Conservation (phyloP, 371 early-diverging fungal species). For the Circinella minor region DNA sequence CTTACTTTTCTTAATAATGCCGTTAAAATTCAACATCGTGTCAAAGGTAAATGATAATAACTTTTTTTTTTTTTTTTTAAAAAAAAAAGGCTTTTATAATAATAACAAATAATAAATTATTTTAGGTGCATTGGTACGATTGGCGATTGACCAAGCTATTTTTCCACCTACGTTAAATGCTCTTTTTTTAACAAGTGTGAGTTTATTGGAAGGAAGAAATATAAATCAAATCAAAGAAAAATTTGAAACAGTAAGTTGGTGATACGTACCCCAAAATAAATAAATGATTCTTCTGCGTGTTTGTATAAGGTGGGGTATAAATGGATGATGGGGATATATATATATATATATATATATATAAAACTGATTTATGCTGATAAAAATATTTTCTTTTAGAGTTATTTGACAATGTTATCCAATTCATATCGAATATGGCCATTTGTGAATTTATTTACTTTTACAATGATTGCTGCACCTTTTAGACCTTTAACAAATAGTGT, state of each 20-base stretch:
- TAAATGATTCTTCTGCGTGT: not conserved
- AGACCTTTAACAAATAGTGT: conserved; percentile 73
- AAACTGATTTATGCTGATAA: not conserved
- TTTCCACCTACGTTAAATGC: conserved; percentile 75
- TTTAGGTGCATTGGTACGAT: conserved; percentile 38
- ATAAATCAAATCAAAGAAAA: conserved; percentile 58
- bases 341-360: too few relatives aligned
- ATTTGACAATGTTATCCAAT: conserved; percentile 53
- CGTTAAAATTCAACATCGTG: conserved; percentile 25
- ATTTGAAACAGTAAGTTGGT: conserved; percentile 36
- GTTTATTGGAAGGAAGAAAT: conserved; percentile 61
- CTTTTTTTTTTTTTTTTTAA: not conserved
- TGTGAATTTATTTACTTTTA: conserved; percentile 76
- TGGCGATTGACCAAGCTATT: conserved; percentile 63
- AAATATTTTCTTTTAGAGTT: conserved; percentile 26
- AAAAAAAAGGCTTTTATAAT: not conserved
- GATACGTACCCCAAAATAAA: not conserved
- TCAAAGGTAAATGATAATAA: not conserved
- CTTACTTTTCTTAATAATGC: conserved; percentile 30
- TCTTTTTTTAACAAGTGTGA: conserved; percentile 63
- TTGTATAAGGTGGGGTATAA: too few relatives aligned
- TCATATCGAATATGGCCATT: conserved; percentile 80
- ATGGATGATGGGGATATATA: too few relatives aligned
- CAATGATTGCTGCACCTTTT: conserved; percentile 66
- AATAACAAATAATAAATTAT: too few relatives aligned